A percentile compares a stretch with the other conserved stretches of the same genome.
Evolutionary conservation across 1,284 basidiomycete species (phyloP).

Genomic region (Farysia itapuensis): DNA sequence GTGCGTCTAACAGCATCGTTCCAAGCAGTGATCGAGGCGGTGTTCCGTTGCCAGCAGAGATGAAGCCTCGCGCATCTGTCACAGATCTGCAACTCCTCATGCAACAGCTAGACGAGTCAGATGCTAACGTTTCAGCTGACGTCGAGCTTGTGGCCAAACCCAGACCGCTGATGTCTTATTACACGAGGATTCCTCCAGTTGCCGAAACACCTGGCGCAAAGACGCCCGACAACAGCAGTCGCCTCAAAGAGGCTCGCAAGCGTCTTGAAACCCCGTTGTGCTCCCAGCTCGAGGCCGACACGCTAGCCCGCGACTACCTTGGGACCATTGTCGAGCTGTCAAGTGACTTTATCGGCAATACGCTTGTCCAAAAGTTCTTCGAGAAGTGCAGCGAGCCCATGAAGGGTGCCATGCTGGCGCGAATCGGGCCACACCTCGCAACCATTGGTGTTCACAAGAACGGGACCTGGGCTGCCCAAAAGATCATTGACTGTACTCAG

Average conservation of each 20-base stretch:
- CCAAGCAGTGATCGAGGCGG: slow-evolving; percentile 59
- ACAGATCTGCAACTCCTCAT: slow-evolving; percentile 88
- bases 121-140: slow-evolving; percentile 21
- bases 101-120: slow-evolving; percentile 75
- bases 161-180: slow-evolving; percentile 66
- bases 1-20: slow-evolving; percentile 56
- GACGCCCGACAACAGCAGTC: slow-evolving; percentile 83
- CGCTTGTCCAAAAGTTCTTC: slow-evolving; percentile 94
- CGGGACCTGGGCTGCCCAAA: slow-evolving; percentile 97
- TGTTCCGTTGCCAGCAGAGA: slow-evolving; percentile 54
- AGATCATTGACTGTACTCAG: slow-evolving; percentile 83
- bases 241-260: slow-evolving; percentile 90
- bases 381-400: slow-evolving; percentile 79
- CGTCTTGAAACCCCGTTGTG: slow-evolving; percentile 79
- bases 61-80: slow-evolving; percentile 57
- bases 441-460: slow-evolving; percentile 99
- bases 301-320: slow-evolving; percentile 82
- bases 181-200: slow-evolving; percentile 49
- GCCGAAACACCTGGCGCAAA: slow-evolving; percentile 40
- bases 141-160: slow-evolving; percentile 66
- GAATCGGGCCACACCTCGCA: slow-evolving; percentile 88
- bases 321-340: slow-evolving; percentile 80
- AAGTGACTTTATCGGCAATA: slow-evolving; percentile 99
- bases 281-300: slow-evolving; percentile 83
- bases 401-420: slow-evolving; percentile 85